Percentiles rank a stretch among this genome's conserved stretches.
Evolutionary conservation across 1,284 basidiomycete genomes (phyloP).

Genomic region (Naganishia sp.): DNA sequence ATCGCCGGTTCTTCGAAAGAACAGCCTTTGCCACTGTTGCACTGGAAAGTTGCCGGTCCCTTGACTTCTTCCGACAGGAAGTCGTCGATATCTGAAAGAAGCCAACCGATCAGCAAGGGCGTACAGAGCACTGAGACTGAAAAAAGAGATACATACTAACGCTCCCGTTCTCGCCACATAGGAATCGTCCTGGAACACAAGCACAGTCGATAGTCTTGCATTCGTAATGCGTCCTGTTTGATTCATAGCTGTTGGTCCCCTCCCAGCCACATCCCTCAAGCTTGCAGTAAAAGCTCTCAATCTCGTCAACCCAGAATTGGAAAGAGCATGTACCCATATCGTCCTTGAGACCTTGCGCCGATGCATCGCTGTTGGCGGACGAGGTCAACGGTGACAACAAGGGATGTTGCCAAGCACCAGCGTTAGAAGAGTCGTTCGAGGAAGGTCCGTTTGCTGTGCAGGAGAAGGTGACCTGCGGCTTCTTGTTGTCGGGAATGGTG

Average conservation of each 20-base stretch:
- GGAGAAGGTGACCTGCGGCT: slow-evolving; percentile 92
- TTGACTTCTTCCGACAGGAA: slow-evolving; percentile 87
- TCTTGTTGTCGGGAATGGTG: slow-evolving; percentile 75
- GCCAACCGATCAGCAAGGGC: too few relatives aligned
- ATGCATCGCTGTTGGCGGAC: background rate
- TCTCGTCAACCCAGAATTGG: slow-evolving; percentile 94
- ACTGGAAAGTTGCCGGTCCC: slow-evolving; percentile 85
- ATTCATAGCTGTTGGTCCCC: slow-evolving; percentile 53
- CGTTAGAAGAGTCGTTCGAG: slow-evolving; percentile 33
- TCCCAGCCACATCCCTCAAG: slow-evolving; percentile 60
- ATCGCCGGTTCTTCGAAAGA: slow-evolving; percentile 93
- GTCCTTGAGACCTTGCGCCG: slow-evolving; percentile 4
- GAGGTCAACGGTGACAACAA: slow-evolving; percentile 34
- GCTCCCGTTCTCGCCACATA: slow-evolving; percentile 93
- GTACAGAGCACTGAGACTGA: too few relatives aligned
- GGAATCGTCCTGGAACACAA: slow-evolving; percentile 87
- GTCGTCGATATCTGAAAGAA: slow-evolving; percentile 79
- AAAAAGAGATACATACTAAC: slow-evolving; percentile 65
- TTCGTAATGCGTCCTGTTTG: slow-evolving; percentile 71
- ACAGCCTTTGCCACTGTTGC: slow-evolving; percentile 71
- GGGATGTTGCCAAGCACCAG: slow-evolving; percentile 33
- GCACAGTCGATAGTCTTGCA: slow-evolving; percentile 84
- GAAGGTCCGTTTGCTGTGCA: slow-evolving; percentile 60
- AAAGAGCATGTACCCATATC: slow-evolving; percentile 70
- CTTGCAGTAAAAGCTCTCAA: slow-evolving; percentile 94